Evolutionary conservation across 2,329 filamentous ascomycete species (phyloP).

Genomic region (Aspergillus terreus): DNA sequence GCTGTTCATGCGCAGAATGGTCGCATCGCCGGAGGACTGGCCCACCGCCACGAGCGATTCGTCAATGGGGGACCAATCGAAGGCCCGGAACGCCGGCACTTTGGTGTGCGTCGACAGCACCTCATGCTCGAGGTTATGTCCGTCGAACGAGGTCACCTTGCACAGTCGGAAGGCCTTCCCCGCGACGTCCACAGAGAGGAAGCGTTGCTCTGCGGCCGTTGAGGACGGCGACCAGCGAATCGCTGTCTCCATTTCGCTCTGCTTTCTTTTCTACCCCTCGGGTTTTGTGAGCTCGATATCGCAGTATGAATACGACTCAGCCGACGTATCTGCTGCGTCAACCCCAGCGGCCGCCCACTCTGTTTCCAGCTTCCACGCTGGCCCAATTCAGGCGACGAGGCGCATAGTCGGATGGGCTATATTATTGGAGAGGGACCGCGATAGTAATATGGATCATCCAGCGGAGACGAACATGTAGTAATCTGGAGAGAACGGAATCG

Average conservation of each 20-base stretch:
- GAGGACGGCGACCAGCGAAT: slow-evolving; percentile 63
- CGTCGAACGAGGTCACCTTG: slow-evolving; percentile 42
- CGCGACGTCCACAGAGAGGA: slow-evolving; percentile 59
- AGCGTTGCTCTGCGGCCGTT: slow-evolving; percentile 50
- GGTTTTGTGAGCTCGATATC: neutral
- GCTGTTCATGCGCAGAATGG: slow-evolving; percentile 54
- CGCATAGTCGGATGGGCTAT: neutral
- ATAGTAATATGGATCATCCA: neutral
- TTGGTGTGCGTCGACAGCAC: slow-evolving; percentile 52
- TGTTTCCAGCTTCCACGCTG: slow-evolving; percentile 1
- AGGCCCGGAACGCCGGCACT: slow-evolving; percentile 60
- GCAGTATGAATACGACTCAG: slow-evolving; percentile 4
- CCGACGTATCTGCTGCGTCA: slow-evolving; percentile 3
- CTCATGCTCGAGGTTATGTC: slow-evolving; percentile 48
- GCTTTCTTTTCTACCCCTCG: slow-evolving; percentile 1
- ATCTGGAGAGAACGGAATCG: too few relatives aligned
- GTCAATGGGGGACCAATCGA: slow-evolving; percentile 61
- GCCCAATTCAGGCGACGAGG: neutral
- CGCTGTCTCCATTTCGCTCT: slow-evolving; percentile 41
- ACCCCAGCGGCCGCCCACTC: neutral
- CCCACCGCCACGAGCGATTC: slow-evolving; percentile 58
- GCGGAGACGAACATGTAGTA: neutral
- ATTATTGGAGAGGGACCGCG: neutral
- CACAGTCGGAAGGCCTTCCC: slow-evolving; percentile 58
- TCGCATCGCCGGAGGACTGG: slow-evolving; percentile 59